Base-by-base conservation (phyloP, 176 grass and related monocot species). In the Musa schizocarpa region DNA sequence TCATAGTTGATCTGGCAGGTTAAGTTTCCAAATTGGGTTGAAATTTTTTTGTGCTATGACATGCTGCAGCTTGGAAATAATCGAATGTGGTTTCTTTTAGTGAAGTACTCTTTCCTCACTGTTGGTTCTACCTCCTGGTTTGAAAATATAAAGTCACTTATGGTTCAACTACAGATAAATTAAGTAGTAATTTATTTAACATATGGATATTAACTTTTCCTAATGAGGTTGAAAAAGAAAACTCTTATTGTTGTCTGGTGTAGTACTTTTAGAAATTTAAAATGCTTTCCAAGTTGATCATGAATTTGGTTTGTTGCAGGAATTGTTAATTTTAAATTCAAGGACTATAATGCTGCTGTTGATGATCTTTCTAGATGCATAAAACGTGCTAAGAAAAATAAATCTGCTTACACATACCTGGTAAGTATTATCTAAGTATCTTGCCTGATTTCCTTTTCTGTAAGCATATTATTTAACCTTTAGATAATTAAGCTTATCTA, bases 281-380 rank as follows among this genome's bases (percentile, higher is more conserved):
- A 8, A 3, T 25, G 11, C 24, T 22, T 24, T 27, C 23, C 50
- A 69, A 4, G 2, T 50, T 50, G 9, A 34, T 16, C 13, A 25
- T 20, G 50, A 20, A n/a, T 70, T 70, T 25, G 8, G 0, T 17
- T 51, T 49, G 14, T 50, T 74, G 71, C 80, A 98, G 95, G 95
- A 82, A 98, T 98, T 89, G 95, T 98, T 72, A 98, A 89, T 88
- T 98, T 87, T 86, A 98, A 98, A 83, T 98, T 98, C 86, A 98
- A 98, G 83, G 88, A 98, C 76, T 98, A 85, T 66, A 80, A 89
- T 84, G 80, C 90, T 69, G 95, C 95, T 27, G 84, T 87, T 0
- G 86, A 93, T 87, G 95, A 98, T 76, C 90, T 98, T 24, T 84
- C 84, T 78, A 64, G 81, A 81, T 94, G 95, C 78, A 86, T 98